Evolutionary conservation across 225 moss, liverwort and hornwort species (phyloP), one percentile per base, ranked within the genome.

Genomic region (Sphagnum tenellum): DNA sequence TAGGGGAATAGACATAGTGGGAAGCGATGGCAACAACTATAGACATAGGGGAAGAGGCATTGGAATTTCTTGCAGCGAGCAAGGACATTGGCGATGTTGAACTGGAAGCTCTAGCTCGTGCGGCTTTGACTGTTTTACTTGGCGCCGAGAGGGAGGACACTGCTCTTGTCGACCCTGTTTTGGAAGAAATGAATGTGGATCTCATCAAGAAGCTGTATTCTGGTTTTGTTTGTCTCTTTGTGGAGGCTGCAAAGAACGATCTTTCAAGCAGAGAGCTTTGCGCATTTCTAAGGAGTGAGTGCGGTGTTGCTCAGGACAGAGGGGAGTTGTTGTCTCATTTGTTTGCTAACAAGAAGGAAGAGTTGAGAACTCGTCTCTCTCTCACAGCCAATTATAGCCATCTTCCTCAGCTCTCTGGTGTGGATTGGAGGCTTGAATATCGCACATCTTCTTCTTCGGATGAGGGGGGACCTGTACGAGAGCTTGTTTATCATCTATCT

Each of bases 361-460:
- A 69, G 47, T 78, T 94, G 63, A 73, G 81, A 57, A 56, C 52
- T 4, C 70, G 83, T n/a, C 56, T 91, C 59, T 53, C 79, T 54
- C 79, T 70, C 8, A 76, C 73, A 4, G 85, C 75, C 47, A 76
- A 83, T 71, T 81, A 74, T 47, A 78, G 87, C 71, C 78, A 70
- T 65, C 55, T 89, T 56, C 56, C 81, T 5, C 82, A 69, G 1
- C 71, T 83, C 56, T 58, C 61, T 47, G 82, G 87, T 44, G 87
- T 85, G 9, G 87, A 94, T 62, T 89, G 91, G 83, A 83, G 77
- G 49, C 75, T 94, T 47, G 87, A 90, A 66, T 87, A 87, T 47
- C 79, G 90, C 9, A 75, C 85, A 12, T 78, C 80, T 49, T 67
- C 84, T 46, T 59, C 75, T 12, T 63, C 69, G 9, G 52, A 52